phyloP scores from a whole-genome alignment of 2,329 filamentous ascomycete genomes.

The Microdochium nivale region DNA sequence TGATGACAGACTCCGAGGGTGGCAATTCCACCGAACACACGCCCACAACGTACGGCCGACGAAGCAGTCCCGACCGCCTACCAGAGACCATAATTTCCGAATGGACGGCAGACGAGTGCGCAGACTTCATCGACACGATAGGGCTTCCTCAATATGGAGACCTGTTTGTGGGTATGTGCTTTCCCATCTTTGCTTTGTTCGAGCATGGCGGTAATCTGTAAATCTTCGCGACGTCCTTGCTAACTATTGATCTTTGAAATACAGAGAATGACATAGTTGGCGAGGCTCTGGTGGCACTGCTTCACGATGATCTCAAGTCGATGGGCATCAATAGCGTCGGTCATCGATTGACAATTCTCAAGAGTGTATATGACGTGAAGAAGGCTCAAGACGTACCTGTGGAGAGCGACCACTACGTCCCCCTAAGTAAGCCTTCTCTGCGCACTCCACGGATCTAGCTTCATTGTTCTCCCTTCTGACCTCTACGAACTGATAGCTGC shows the following conservation, averaged over 20 bases:
- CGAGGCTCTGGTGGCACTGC: constrained; percentile 78
- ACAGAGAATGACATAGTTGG: constrained; percentile 90
- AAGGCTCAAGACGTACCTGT: constrained; percentile 85
- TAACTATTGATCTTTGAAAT: not conserved
- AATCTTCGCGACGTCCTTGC: constrained; percentile 14
- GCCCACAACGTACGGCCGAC: constrained; percentile 68
- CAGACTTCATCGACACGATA: constrained; percentile 75
- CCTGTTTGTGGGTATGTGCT: constrained; percentile 62
- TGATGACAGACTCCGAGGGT: constrained; percentile 63
- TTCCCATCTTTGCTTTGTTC: no score
- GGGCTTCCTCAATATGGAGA: constrained; percentile 78
- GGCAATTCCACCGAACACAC: constrained; percentile 65
- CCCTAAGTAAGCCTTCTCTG: constrained; percentile 60
- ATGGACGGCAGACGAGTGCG: constrained; percentile 81
- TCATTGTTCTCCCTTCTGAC: constrained; percentile 3
- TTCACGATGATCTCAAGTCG: constrained; percentile 89
- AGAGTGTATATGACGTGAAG: constrained; percentile 94
- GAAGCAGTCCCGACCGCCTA: constrained; percentile 53
- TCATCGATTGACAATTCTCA: constrained; percentile 88
- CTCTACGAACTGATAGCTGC: constrained; percentile 51
- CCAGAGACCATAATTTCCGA: constrained; percentile 70
- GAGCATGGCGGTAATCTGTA: constrained; percentile 2
- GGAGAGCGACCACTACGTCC: constrained; percentile 89
- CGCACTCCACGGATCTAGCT: not conserved
- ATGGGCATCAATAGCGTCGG: constrained; percentile 91